Conservation (phyloP, 2,329 filamentous ascomycete species). For the Epichloe glyceriae region DNA sequence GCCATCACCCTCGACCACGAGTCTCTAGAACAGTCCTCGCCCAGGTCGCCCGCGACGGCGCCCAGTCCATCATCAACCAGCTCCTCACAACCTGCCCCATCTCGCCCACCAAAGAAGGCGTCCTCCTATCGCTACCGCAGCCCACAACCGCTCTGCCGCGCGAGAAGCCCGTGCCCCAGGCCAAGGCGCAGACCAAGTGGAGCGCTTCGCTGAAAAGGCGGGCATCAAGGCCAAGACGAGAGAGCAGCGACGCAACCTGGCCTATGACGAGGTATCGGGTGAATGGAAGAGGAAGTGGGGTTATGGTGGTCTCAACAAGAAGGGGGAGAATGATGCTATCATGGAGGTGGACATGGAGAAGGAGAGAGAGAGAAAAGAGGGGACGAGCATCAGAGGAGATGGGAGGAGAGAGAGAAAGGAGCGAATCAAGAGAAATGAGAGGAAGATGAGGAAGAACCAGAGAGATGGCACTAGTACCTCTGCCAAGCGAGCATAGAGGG, state of each 20-base stretch:
- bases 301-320: conserved; percentile 82
- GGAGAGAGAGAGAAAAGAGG: conserved; percentile 49
- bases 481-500: background rate
- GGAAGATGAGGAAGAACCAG: conserved; percentile 55
- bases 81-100: conserved; percentile 81
- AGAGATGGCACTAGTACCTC: conserved; percentile 24
- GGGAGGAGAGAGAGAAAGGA: conserved; percentile 54
- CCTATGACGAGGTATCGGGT: conserved; percentile 71
- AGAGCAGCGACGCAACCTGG: conserved; percentile 59
- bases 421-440: conserved; percentile 56
- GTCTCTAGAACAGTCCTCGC: conserved; percentile 56
- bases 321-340: conserved; percentile 71
- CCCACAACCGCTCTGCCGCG: conserved; percentile 63
- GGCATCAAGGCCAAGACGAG: conserved; percentile 83
- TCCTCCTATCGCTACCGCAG: conserved; percentile 66
- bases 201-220: conserved; percentile 92
- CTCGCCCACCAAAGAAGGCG: conserved; percentile 52
- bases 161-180: conserved; percentile 78
- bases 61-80: conserved; percentile 87
- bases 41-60: conserved; percentile 70
- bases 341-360: conserved; percentile 79
- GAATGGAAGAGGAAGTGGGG: conserved; percentile 95
- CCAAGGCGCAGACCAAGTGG: conserved; percentile 82
- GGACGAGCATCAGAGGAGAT: conserved; percentile 47
- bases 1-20: conserved; percentile 47